Conservation (phyloP, 768 basidiomycete genomes). For the Tephrocybe sp. region DNA sequence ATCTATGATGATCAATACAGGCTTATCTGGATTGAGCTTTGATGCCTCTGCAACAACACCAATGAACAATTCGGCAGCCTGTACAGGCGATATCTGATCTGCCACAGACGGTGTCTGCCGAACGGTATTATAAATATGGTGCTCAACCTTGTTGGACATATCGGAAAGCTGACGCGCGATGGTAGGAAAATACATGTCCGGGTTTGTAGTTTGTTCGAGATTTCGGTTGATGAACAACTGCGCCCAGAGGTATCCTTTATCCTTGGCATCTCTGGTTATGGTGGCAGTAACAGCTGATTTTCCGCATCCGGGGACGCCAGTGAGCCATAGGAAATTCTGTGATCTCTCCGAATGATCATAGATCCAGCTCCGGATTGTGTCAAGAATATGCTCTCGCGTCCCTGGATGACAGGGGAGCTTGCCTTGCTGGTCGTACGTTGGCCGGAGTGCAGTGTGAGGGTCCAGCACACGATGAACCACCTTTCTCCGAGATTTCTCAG, state of each 20-base stretch:
- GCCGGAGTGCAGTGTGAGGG: not conserved
- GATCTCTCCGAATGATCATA: not conserved
- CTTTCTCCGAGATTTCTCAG: not conserved
- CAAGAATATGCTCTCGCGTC: not conserved
- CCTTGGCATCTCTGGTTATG: slow-evolving; percentile 7
- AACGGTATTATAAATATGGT: slow-evolving; percentile 4
- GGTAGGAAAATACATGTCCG: too few relatives aligned
- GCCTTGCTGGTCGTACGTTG: not conserved
- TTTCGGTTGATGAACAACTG: too few relatives aligned
- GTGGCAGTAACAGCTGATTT: slow-evolving; percentile 14
- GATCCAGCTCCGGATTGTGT: not conserved
- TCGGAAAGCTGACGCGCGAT: slow-evolving; percentile 14
- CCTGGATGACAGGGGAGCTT: not conserved
- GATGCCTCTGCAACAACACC: slow-evolving; percentile 9
- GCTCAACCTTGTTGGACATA: slow-evolving; percentile 2
- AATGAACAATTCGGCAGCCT: too few relatives aligned
- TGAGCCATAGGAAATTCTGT: too few relatives aligned
- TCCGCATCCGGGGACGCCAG: not conserved
- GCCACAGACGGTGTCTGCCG: too few relatives aligned
- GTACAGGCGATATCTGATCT: too few relatives aligned
- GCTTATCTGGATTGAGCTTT: not conserved
- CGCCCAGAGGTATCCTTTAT: slow-evolving; percentile 11
- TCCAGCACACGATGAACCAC: not conserved
- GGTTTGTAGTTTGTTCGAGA: slow-evolving; percentile 17
- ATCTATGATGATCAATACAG: slow-evolving; percentile 20